These are phyloP conservation scores for Graphium sp. DNA, from an alignment of 2,329 filamentous ascomycete species.

Conservation along the genomic window DNA sequence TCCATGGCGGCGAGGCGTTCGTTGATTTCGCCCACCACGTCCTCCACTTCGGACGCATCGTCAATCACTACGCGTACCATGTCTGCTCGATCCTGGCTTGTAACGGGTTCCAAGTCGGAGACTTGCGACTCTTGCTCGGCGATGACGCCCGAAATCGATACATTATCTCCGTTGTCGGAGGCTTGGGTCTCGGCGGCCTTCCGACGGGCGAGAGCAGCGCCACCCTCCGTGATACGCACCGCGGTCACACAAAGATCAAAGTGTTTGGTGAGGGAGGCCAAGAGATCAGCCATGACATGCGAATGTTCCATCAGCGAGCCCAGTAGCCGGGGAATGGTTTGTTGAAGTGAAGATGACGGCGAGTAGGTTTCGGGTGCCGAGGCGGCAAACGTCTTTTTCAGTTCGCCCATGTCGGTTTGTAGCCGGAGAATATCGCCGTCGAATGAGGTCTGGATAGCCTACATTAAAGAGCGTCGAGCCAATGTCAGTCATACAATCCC, in stretches of 20 bases:
- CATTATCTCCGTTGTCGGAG: slow-evolving; percentile 25
- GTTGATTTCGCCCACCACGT: slow-evolving; percentile 53
- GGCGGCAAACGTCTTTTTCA: slow-evolving; percentile 38
- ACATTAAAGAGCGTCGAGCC: too few species aligned
- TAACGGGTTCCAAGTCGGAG: slow-evolving; percentile 49
- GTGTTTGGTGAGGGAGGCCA: slow-evolving; percentile 69
- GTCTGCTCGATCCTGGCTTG: slow-evolving; percentile 58
- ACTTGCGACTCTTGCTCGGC: slow-evolving; percentile 34
- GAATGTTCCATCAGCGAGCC: slow-evolving; percentile 55
- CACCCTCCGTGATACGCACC: slow-evolving; percentile 76
- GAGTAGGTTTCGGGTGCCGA: slow-evolving; percentile 7
- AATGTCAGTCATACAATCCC: too few species aligned
- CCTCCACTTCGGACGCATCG: slow-evolving; percentile 51
- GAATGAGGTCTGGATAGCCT: slow-evolving; percentile 54
- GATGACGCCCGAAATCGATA: slow-evolving; percentile 52
- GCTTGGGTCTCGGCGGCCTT: slow-evolving; percentile 48
- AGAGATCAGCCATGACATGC: slow-evolving; percentile 63
- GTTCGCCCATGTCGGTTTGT: slow-evolving; percentile 52
- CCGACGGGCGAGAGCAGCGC: slow-evolving; percentile 49
- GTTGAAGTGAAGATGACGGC: slow-evolving; percentile 1
- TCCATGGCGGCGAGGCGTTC: slow-evolving; percentile 68
- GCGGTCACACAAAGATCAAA: slow-evolving; percentile 90
- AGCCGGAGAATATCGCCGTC: slow-evolving; percentile 61
- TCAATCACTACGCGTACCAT: slow-evolving; percentile 68
- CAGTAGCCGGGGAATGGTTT: slow-evolving; percentile 35